A percentile compares a stretch with the other conserved stretches of the same genome.
Evolutionary conservation across 2,329 filamentous ascomycete species (phyloP).

Genomic region (Xylaria sp.): DNA sequence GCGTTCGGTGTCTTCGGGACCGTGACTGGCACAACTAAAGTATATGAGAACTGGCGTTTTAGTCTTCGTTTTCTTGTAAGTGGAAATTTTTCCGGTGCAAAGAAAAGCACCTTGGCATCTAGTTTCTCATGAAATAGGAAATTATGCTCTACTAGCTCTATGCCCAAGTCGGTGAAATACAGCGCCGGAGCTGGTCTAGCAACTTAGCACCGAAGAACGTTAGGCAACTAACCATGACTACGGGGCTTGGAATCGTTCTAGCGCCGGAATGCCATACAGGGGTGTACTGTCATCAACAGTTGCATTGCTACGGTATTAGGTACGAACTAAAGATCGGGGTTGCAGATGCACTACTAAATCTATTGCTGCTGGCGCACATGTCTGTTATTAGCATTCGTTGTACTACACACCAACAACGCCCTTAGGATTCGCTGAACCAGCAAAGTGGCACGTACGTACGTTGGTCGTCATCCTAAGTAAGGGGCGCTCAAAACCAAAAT

Average conservation of each 20-base stretch:
- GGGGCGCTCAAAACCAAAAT: constrained; percentile 4
- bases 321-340: constrained; percentile 12
- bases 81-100: not conserved
- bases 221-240: constrained; percentile 10
- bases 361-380: not conserved
- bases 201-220: not conserved
- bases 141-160: constrained; percentile 1
- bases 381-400: not conserved
- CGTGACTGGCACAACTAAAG: not conserved
- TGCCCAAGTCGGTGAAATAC: not conserved
- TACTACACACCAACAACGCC: not conserved
- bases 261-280: not conserved
- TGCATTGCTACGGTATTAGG: constrained; percentile 4
- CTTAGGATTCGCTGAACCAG: not conserved
- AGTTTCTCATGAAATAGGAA: not conserved
- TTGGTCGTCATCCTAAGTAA: constrained; percentile 7
- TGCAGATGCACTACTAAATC: not conserved
- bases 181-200: not conserved
- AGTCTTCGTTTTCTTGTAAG: not conserved
- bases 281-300: constrained; percentile 12
- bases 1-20: not conserved
- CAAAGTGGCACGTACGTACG: constrained; percentile 7
- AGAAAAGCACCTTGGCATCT: not conserved
- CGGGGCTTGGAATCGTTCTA: constrained; percentile 14
- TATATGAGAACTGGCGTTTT: not conserved